Percentiles rank a stretch among this genome's conserved stretches.
phyloP scores from a whole-genome alignment of 306 rosid species.

The Rosa rugosa region DNA sequence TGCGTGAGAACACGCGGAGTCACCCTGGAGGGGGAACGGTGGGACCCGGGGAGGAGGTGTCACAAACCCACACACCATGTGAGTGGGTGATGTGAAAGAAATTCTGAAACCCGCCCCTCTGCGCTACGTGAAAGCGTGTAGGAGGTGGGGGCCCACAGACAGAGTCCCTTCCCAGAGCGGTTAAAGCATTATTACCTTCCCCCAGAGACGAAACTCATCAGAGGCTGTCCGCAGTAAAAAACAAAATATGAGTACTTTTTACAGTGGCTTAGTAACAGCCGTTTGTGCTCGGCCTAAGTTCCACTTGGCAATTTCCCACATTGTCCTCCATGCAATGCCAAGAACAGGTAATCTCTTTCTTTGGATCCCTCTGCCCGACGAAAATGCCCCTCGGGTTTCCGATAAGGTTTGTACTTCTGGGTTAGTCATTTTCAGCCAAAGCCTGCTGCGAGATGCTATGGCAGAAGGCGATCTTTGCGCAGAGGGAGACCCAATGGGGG shows the following conservation, averaged over 20 bases:
- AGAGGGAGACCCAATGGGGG: background rate
- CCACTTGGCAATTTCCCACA: background rate
- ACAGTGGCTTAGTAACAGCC: background rate
- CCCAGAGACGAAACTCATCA: background rate
- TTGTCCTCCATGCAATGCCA: background rate
- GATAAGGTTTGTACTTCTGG: background rate
- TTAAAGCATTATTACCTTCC: background rate
- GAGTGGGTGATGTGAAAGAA: constrained; percentile 8
- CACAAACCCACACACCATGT: background rate
- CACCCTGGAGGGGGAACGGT: background rate
- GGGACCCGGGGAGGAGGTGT: constrained; percentile 6
- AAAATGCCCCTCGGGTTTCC: background rate
- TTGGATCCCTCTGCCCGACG: background rate
- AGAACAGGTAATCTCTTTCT: background rate
- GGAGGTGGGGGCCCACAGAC: background rate
- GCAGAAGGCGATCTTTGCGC: constrained; percentile 8
- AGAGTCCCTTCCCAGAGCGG: background rate
- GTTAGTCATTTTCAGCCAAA: background rate
- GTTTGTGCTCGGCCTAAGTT: background rate
- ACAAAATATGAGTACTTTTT: background rate
- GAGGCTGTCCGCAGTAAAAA: background rate
- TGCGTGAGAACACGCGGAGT: constrained; percentile 11
- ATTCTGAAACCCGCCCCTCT: background rate
- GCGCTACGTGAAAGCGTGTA: background rate
- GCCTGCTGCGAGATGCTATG: background rate